Base-by-base conservation (phyloP, 202 grass and related monocot species). In the Setaria viridis region DNA sequence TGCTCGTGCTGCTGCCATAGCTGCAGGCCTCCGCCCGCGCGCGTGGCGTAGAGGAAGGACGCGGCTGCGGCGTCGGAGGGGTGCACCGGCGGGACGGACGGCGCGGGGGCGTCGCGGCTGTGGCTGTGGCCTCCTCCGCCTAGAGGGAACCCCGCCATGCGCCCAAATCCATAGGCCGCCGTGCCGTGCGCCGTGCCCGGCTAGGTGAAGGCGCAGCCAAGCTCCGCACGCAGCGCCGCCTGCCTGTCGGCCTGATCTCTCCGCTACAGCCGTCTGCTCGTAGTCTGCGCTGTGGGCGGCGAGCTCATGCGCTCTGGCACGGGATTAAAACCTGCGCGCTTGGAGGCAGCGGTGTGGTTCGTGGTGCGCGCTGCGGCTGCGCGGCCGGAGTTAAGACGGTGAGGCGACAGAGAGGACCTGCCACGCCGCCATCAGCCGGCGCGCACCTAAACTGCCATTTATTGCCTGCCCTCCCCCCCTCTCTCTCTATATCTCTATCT, bases 111-210 rank as follows among this genome's bases (percentile, higher is more conserved):
- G 50, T 86, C 84, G 67, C 83, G 82, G 77, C 82, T 72, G 74
- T 77, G 79, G 48, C 80, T 79, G 74, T 74, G 39, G 25, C 84
- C 80, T 78, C 92, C 92, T 81, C 94, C 92, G 56, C 92, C 94
- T 97, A 97, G 90, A 94, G 92, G 92, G 88, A 94, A 97, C 39
- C 94, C 92, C 85, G 90, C 90, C 94, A 97, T 97, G 87, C 82
- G 81, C 72, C 88, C 90, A 88, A 55, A 92, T 92, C 92, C 94
- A 94, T 97, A 94, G 86, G 84, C 66, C 77, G 60, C 82, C 55
- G 78, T 86, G 77, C 67, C 62, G 78, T 68, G 43, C 77, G 77
- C 77, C 77, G 77, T 80, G 67, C 9, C 39, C 67, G 67, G 80
- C 67, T 60, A 71, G 67, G 30, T 43, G 42, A 4, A 58, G 55